Base-by-base conservation (phyloP, 2,329 filamentous ascomycete species). In the Microdochium trichocladiopsis region DNA sequence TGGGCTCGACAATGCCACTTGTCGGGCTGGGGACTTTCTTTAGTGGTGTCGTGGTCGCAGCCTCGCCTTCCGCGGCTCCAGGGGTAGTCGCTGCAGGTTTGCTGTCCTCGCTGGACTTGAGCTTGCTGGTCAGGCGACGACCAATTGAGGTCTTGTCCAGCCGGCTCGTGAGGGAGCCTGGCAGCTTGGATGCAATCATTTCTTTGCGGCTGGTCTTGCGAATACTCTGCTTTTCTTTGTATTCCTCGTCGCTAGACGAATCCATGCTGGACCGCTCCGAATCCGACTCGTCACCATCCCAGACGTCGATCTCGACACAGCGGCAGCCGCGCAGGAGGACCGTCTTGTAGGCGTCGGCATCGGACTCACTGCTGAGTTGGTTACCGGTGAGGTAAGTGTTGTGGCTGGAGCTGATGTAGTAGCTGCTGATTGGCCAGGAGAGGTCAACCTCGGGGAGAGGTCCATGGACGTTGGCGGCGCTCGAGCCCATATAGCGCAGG, bases 231-330 rank as follows among this genome's bases (percentile, higher is more conserved):
- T 76, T 75, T 55, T 75, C 72, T 55, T 73, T 77, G 48, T 64
- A 59, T 6, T 64, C 58, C 49, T 63, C 61, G 45, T 73, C 69
- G 50, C 69, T 70, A 51, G 63, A 81, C 73, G 67, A 87, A 78
- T 68, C 87, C 76, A 51, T 79, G 75, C 63, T 87, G 77, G 62
- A 84, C 79, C 66, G 87, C 78, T 69, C 83, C 64, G 72, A 87
- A 79, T 68, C 87, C 62, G 62, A 90, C 62, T 91, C 86, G 52
- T 87, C 83, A 43, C 92, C 92, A 66, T 96, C 90, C 92, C 92
- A 96, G 61, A 94, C 95, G 63, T 96, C 92, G 55, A 96, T 89
- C 72, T 96, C 92, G 54, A 96, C 86, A 69, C 92, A 96, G 18
- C 92, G 86, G 61, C 92, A 95, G 2, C 90, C 91, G 50, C 89